Evolutionary conservation across 768 basidiomycete species (phyloP).

Genomic region (Boletus subparvulus): DNA sequence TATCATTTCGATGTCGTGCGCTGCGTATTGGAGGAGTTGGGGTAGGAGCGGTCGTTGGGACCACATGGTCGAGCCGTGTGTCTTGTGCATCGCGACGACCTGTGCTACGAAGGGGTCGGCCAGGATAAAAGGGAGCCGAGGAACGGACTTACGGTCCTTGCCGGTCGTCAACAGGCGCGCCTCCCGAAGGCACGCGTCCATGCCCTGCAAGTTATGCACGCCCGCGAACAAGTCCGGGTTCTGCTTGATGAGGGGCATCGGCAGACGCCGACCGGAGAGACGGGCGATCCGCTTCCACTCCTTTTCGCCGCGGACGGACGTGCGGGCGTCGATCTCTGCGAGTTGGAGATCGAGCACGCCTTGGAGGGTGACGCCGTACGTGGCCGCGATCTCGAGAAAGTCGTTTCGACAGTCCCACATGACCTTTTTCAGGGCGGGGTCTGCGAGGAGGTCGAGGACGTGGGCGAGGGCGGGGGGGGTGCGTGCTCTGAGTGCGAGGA

Average conservation of each 20-base stretch:
- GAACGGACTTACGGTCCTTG: constrained; percentile 34
- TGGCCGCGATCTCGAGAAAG: constrained; percentile 34
- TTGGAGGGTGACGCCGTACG: constrained; percentile 29
- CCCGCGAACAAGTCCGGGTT: constrained; percentile 27
- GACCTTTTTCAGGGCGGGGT: constrained; percentile 35
- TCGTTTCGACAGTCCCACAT: constrained; percentile 46
- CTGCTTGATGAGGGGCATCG: constrained; percentile 22
- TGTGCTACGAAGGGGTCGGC: constrained; percentile 25
- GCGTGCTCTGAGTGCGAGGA: constrained; percentile 27
- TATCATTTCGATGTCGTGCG: constrained; percentile 43
- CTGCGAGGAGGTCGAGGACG: constrained; percentile 31
- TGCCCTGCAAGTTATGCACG: constrained; percentile 37
- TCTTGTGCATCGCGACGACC: constrained; percentile 39
- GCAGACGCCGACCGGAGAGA: constrained; percentile 29
- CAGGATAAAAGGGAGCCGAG: background rate
- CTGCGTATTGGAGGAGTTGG: constrained; percentile 41
- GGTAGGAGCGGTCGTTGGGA: constrained; percentile 36
- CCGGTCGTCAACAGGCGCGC: constrained; percentile 23
- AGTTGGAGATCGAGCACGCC: constrained; percentile 43
- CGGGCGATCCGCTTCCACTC: constrained; percentile 29
- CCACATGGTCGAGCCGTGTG: constrained; percentile 33
- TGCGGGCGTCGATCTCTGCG: constrained; percentile 37
- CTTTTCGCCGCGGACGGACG: constrained; percentile 23
- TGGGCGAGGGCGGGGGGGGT: constrained; percentile 20
- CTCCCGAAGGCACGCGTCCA: constrained; percentile 35